Base-by-base conservation (phyloP, 306 rosid genomes). In the Adenanthera pavonina region DNA sequence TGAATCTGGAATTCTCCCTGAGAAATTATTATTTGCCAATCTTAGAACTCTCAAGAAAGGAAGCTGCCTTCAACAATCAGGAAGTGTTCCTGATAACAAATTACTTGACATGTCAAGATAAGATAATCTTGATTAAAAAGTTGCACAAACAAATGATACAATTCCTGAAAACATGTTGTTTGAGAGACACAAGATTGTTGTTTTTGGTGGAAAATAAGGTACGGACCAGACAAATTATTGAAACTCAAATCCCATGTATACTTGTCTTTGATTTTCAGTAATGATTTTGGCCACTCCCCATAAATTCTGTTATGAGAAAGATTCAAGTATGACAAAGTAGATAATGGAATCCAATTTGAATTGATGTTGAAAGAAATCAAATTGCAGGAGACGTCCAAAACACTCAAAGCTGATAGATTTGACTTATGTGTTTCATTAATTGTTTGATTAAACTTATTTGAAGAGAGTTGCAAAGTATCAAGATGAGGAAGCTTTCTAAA, bases 321-420 rank as follows among this genome's bases (percentile, higher is more conserved):
- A 76, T 86, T 62, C 56, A 82, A 35, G 65, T 66, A 67, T 1
- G 0, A 0, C 20, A 66, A 54, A 44, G 64, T 14, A 16, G 69
- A 13, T 8, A 44, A 71, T 68, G 88, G 82, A 20, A 61, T 35
- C 83, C 86, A 85, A 6, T 51, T 30, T 2, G 80, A n/a, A 17
- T 71, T 79, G 11, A 88, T 17, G 75, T 86, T 73, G 66, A 86
- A 68, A 12, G 86, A 46, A 64, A 86, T 41, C 16, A 69, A 52
- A 62, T 72, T 88, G 0, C 41, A 0, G n/a, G 76, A 56, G 36
- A 88, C 40, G 7, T 15, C 5, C 34, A 84, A 33, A 36, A 0
- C 0, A 7, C 0, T 0, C 17, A n/a, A 88, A 71, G 0, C 7
- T 2, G 6, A 67, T 2, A 86, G 40, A 14, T 43, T 84, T n/a